Evolutionary conservation across 208 protist genomes (phyloP).

Genomic region (Vickermania ingenoplastis): DNA sequence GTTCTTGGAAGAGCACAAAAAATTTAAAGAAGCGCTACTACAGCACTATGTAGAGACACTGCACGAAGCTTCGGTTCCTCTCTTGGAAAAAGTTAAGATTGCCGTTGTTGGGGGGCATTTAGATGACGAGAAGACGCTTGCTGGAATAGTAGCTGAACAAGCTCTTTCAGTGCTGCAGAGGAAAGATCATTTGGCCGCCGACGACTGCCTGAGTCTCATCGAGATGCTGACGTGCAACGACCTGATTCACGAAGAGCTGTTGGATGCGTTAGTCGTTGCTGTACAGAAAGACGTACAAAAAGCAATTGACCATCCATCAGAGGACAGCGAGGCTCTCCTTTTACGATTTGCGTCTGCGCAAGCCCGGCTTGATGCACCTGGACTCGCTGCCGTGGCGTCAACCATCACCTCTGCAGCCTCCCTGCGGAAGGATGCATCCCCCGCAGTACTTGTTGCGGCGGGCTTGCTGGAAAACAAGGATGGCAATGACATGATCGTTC

Average conservation of each 20-base stretch:
- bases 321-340: neutral
- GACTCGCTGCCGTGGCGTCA: neutral
- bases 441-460: neutral
- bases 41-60: neutral
- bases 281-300: constrained; percentile 4
- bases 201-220: constrained; percentile 3
- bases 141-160: neutral
- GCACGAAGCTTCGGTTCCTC: neutral
- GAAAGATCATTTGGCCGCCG: too few relatives aligned
- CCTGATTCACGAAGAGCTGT: constrained; percentile 25
- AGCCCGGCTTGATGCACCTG: neutral
- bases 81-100: neutral
- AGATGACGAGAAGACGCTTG: neutral
- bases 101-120: neutral
- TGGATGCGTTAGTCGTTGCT: constrained; percentile 25
- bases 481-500: constrained; percentile 5
- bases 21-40: neutral
- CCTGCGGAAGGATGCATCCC: neutral
- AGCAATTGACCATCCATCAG: neutral
- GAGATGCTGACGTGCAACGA: constrained; percentile 9
- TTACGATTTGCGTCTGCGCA: neutral
- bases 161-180: too few relatives aligned
- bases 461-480: constrained; percentile 8
- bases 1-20: neutral
- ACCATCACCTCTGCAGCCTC: neutral